Evolutionary conservation across 2,329 filamentous ascomycete genomes (phyloP), one percentile per base, ranked within the genome.

Genomic region (Hymenoscyphus repandus): DNA sequence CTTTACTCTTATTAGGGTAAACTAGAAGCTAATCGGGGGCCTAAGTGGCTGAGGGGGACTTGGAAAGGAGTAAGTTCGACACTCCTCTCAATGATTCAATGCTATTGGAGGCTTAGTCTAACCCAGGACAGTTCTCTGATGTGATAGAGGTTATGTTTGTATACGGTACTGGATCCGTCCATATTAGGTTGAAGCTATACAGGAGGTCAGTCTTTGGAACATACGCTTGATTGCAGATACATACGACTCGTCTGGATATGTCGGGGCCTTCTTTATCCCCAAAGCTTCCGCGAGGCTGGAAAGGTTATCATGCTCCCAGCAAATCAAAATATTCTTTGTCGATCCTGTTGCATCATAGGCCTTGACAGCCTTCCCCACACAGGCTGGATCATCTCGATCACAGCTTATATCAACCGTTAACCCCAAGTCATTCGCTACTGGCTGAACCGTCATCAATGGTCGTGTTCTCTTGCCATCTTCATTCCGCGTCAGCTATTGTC

Each of bases 301-400:
- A 43, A 83, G 63, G 15, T 68, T 67, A 46, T 73, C 68, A 61
- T 84, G 80, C 58, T 83, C 75, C 80, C 80, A 83, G 68, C 79
- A 75, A 30, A 84, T 77, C 40, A 85, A 64, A 42, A 85, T 76
- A 56, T 84, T 84, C 32, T 40, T 17, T 6, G 46, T 42, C 10
- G n/a, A 10, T 1, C 77, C 78, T 0, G 62, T 51, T 0, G 76
- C 75, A 0, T 59, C 50, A 53, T 79, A 81, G 5, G 57, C 56
- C 1, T 76, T 58, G 1, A 83, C 73, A 0, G 69, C 69, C 5
- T 78, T 64, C 18, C 69, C 69, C 15, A 83, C 80, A 52, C 80
- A 83, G 5, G 73, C 65, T 5, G 69, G 56, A 54, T 84, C 77
- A 52, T 80, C 76, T 12, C 79, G 73, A 50, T 76, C 73, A 59